Evolutionary conservation across 805 yeast species (phyloP), one percentile per base, ranked within the genome.

Genomic region (Schwanniomyces yamadae): DNA sequence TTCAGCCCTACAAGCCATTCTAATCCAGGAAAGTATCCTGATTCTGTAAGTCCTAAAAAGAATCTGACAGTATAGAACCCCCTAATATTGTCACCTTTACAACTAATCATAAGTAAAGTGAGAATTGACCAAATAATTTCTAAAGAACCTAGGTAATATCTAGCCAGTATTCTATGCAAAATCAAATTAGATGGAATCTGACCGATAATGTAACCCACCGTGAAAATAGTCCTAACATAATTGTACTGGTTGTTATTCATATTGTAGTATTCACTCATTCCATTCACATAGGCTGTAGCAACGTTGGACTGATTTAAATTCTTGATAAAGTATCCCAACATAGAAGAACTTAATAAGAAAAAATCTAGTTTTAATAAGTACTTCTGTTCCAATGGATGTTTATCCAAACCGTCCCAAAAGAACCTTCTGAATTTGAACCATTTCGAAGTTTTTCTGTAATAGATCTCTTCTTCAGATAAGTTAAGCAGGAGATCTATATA

Each of bases 11-110:
- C 48, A 30, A 78, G 56, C 45, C 75, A 79, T 46, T 80, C 83
- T 37, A 78, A 66, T 14, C 77, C 78, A 4, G 88, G 84, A 50
- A 73, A 73, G 45, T 65, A 72, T 0, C 77, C 78, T 10, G 72
- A 59, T 38, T 74, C 79, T 8, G 61, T 46, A 17, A 75, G 50
- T 1, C 78, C 80, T 16, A 71, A 38, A 4, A 69, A 40, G 27
- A 71, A 62, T 40, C 73, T 39, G 6, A 61, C 23, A 1, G 53
- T 61, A 35, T 59, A 59, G 14, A 61, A 31, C 2, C 55, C 48
- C 10, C 45, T 41, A 22, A 61, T 39, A 24, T 45, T 45, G 14
- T 21, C 34, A 13, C 28, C n/a, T 22, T 50, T 51, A 27, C 49
- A 45, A 3, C 58, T 48, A 20, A 59, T 49, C 57, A 59, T 53